Conservation (phyloP, 2,329 filamentous ascomycete genomes). For the Calcarisporium arbuscula region DNA sequence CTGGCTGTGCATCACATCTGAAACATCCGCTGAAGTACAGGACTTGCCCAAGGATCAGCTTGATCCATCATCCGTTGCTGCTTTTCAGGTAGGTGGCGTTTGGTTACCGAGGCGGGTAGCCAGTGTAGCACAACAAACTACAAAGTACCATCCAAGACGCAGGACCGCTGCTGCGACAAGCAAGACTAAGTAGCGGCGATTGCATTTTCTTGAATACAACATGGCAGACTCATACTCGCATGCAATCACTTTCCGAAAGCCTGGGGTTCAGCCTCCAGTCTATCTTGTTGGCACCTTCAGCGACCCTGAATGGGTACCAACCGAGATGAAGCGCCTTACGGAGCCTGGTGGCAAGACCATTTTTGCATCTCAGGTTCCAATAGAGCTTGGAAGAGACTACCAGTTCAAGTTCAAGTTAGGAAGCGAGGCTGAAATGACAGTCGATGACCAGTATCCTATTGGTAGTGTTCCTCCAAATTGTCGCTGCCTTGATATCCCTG, state of each 20-base stretch:
- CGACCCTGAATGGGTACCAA: constrained; percentile 57
- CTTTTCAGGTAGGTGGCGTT: too few relatives aligned
- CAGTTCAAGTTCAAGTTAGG: constrained; percentile 73
- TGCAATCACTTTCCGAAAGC: constrained; percentile 54
- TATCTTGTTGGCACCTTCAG: constrained; percentile 66
- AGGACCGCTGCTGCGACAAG: too few relatives aligned
- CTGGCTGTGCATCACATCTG: too few relatives aligned
- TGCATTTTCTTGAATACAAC: too few relatives aligned
- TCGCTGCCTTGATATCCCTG: not conserved
- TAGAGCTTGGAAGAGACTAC: constrained; percentile 52
- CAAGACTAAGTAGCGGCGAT: too few relatives aligned
- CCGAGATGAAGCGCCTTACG: constrained; percentile 55
- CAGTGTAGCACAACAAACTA: too few relatives aligned
- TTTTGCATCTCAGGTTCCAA: constrained; percentile 51
- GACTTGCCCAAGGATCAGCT: too few relatives aligned
- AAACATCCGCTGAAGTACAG: too few relatives aligned
- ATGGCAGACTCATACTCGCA: too few relatives aligned
- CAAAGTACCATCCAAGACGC: too few relatives aligned
- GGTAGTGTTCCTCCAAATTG: constrained; percentile 34
- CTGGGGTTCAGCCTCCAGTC: constrained; percentile 58
- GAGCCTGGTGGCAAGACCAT: constrained; percentile 46
- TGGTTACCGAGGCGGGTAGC: too few relatives aligned
- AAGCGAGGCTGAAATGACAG: constrained; percentile 60
- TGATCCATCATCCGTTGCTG: too few relatives aligned
- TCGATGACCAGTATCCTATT: constrained; percentile 56